These are phyloP conservation scores for Penicillium taxi DNA, from an alignment of 495 filamentous ascomycete species.

Conservation along the genomic window DNA sequence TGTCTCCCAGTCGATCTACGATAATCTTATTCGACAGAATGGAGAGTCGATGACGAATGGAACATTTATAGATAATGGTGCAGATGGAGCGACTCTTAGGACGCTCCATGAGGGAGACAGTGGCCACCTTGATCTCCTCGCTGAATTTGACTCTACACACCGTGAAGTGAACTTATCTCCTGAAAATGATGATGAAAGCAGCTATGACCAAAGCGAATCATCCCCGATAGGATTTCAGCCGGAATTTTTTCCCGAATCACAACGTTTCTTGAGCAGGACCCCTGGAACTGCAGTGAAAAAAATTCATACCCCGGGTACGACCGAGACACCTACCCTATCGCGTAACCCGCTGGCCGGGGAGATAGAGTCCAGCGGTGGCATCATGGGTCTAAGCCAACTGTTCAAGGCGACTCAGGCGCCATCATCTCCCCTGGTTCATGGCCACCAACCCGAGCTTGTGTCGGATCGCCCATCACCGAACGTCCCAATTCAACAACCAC, in stretches of 20 bases:
- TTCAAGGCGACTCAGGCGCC: slow-evolving; percentile 47
- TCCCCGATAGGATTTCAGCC: slow-evolving; percentile 33
- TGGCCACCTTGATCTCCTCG: slow-evolving; percentile 43
- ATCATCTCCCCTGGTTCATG: slow-evolving; percentile 42
- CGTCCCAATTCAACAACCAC: slow-evolving; percentile 36
- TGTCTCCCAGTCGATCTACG: slow-evolving; percentile 46
- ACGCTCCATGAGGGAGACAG: slow-evolving; percentile 40
- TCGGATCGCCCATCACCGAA: slow-evolving; percentile 49
- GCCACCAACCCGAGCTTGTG: slow-evolving; percentile 29
- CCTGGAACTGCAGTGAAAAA: slow-evolving; percentile 35
- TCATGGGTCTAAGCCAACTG: slow-evolving; percentile 44
- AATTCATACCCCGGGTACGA: slow-evolving; percentile 20
- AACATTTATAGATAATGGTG: slow-evolving; percentile 11
- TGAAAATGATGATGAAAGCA: slow-evolving; percentile 34
- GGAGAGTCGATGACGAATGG: slow-evolving; percentile 22
- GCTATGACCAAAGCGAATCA: slow-evolving; percentile 29
- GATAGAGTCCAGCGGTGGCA: slow-evolving; percentile 32
- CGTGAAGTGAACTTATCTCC: slow-evolving; percentile 19
- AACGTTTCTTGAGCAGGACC: slow-evolving; percentile 39
- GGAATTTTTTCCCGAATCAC: slow-evolving; percentile 44
- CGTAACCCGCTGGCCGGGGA: slow-evolving; percentile 40
- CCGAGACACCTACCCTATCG: slow-evolving; percentile 34
- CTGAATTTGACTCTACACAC: slow-evolving; percentile 28
- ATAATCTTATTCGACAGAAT: slow-evolving; percentile 36
- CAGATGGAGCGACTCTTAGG: slow-evolving; percentile 28